Base-by-base conservation (phyloP, 2,329 filamentous ascomycete genomes). In the Blastomyces silverae region DNA sequence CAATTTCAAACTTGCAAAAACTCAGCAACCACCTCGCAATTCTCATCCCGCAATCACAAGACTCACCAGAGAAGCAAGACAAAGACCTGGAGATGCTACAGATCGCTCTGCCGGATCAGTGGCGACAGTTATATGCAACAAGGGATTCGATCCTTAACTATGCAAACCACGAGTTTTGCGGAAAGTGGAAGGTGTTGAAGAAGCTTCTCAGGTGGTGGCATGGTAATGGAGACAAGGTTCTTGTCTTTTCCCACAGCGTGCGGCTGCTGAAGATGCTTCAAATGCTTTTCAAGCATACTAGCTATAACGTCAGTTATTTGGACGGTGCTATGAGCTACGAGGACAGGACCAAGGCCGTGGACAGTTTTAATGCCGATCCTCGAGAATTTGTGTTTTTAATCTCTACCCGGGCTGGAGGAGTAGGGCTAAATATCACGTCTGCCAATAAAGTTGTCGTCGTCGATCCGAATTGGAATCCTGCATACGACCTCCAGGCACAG, bases 361-460 rank as follows among this genome's bases (percentile, higher is more conserved):
- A 96, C 72, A 88, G 91, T 59, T 99, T 96, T 83, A 99, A 99
- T 74, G 85, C 89, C 0, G 89, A 96, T 72, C 86, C 91, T 0
- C 83, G 82, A 3, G 91, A 94, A 72, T 99, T 99, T 72, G 92
- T 97, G 5, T 99, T 99, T 71, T 82, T 99, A 25, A 97, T 99
- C 71, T 96, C 90, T 28, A 97, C 94, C 7, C 91, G 89, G 73
- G 92, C 94, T 2, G 94, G 94, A 31, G 94, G 94, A 4, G 89
- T 97, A 0, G 94, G 94, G 0, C 81, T 99, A 37, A 99, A 99
- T 74, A 97, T 99, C 73, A 96, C 93, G 0, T 94, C 91, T 1
- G 94, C 94, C 1, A 99, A 99, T 78, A 97, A 97, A 77, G 94
- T 99, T 0, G 93, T 99, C 52, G 91, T 99, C 46, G 87, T 97